Conservation (phyloP, 1,139 yeast genomes). For the Geotrichum carabidarum region DNA sequence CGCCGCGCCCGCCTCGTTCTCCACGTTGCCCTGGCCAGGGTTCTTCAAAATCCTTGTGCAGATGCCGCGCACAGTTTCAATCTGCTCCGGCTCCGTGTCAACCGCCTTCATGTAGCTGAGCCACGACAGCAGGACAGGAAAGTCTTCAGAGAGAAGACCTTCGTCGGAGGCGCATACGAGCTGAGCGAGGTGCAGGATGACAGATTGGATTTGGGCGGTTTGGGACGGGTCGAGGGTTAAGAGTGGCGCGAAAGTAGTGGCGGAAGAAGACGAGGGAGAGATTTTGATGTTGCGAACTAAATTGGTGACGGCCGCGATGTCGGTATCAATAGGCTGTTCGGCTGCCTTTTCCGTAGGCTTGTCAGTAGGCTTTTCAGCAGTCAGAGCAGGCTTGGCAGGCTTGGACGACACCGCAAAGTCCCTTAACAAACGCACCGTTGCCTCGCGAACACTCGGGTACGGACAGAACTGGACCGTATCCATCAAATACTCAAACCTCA, state of each 20-base stretch:
- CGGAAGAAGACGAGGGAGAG: background rate
- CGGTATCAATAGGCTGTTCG: background rate
- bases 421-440: constrained; percentile 61
- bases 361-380: background rate
- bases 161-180: constrained; percentile 2
- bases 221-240: background rate
- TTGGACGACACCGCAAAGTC: background rate
- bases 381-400: background rate
- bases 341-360: background rate
- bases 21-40: background rate
- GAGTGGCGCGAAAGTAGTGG: background rate
- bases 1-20: background rate
- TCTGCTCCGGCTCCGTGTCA: constrained; percentile 24
- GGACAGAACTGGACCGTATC: constrained; percentile 72
- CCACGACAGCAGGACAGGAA: constrained; percentile 49
- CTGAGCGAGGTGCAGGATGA: background rate
- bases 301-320: background rate
- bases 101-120: constrained; percentile 52
- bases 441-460: constrained; percentile 52
- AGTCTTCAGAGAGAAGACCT: constrained; percentile 29
- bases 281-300: background rate
- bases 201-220: background rate
- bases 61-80: background rate
- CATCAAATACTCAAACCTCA: constrained; percentile 54
- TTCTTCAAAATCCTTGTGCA: background rate